Conservation (phyloP, 345 rosid species). For the Microcos paniculata region DNA sequence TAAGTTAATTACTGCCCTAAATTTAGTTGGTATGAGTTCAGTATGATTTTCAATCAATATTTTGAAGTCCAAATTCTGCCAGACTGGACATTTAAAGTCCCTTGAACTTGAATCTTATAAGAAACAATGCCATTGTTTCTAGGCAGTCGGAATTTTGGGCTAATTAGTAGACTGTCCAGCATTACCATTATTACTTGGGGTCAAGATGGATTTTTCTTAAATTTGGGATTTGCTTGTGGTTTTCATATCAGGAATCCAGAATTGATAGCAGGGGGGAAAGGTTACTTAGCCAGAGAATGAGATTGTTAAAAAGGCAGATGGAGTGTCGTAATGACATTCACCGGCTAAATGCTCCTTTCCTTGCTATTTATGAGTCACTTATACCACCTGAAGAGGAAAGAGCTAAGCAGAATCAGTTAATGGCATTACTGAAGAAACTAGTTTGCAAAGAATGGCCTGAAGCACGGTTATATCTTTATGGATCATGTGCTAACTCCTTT, state of each 20-base stretch:
- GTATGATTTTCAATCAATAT: neutral
- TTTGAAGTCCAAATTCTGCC: neutral
- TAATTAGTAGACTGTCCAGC: neutral
- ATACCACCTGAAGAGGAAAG: slow-evolving; percentile 83
- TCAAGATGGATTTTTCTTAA: neutral
- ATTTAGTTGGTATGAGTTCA: neutral
- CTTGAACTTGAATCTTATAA: neutral
- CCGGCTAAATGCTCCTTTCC: slow-evolving; percentile 53
- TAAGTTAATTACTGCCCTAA: neutral
- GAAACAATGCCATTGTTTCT: neutral
- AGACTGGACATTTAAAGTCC: neutral
- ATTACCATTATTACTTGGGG: neutral
- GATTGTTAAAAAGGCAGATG: slow-evolving; percentile 49
- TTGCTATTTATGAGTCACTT: slow-evolving; percentile 65
- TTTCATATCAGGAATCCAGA: slow-evolving; percentile 69
- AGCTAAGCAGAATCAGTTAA: slow-evolving; percentile 74
- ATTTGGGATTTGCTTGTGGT: slow-evolving; percentile 8
- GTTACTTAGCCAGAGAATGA: slow-evolving; percentile 67
- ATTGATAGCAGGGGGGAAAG: slow-evolving; percentile 71
- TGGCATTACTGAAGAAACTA: slow-evolving; percentile 63
- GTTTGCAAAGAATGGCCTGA: slow-evolving; percentile 88
- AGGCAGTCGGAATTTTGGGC: neutral
- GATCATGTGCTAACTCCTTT: slow-evolving; percentile 96
- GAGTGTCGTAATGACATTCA: slow-evolving; percentile 66
- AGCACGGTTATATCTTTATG: slow-evolving; percentile 79